phyloP scores from a whole-genome alignment of 2,329 filamentous ascomycete species.

The Cyanodermella asteris region DNA sequence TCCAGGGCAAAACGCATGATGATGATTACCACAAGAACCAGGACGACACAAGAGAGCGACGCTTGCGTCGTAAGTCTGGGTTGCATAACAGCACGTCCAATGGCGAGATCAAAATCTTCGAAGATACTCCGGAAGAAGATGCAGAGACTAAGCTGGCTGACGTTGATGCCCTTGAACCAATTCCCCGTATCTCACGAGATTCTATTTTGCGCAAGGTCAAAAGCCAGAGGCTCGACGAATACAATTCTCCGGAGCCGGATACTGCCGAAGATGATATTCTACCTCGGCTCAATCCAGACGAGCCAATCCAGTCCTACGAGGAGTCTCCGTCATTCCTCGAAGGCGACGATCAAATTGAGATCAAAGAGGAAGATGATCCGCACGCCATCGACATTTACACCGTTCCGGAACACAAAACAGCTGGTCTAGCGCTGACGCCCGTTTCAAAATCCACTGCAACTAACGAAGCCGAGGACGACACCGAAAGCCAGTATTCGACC shows the following conservation, averaged over 20 bases:
- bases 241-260: constrained; percentile 10
- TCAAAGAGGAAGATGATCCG: constrained; percentile 43
- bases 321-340: constrained; percentile 29
- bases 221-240: constrained; percentile 34
- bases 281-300: constrained; percentile 47
- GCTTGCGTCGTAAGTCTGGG: constrained; percentile 7
- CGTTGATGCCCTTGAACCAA: constrained; percentile 17
- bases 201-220: constrained; percentile 81
- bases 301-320: constrained; percentile 78
- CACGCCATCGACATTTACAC: constrained; percentile 39
- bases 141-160: constrained; percentile 12
- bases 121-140: constrained; percentile 15
- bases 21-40: constrained; percentile 17
- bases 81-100: neutral
- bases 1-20: constrained; percentile 36
- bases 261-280: constrained; percentile 24
- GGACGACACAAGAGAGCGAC: constrained; percentile 26
- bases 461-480: constrained; percentile 26
- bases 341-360: constrained; percentile 37
- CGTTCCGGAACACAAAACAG: too few species aligned
- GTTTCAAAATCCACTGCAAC: too few species aligned
- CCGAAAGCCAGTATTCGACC: constrained; percentile 34
- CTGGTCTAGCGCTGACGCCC: too few species aligned
- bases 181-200: constrained; percentile 69
- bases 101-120: neutral